Percentiles rank a stretch among this genome's conserved stretches.
Conservation (phyloP, 2,329 filamentous ascomycete genomes). For the Fonsecaea multimorphosa region DNA sequence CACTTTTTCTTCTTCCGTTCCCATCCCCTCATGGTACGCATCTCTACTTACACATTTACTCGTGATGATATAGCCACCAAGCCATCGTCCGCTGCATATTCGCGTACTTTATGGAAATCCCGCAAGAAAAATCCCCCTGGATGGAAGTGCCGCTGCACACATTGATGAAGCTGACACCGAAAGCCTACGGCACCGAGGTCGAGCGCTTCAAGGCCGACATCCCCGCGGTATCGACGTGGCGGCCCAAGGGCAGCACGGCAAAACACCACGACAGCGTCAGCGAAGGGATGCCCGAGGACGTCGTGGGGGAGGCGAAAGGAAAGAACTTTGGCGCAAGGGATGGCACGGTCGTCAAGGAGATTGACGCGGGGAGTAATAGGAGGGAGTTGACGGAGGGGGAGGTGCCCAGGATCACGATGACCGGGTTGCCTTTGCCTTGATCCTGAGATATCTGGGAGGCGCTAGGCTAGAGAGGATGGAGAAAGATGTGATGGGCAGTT, state of each 20-base stretch:
- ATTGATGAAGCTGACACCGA: slow-evolving; percentile 92
- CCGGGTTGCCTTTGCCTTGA: slow-evolving; percentile 27
- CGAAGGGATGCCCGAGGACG: slow-evolving; percentile 30
- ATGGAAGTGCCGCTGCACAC: slow-evolving; percentile 98
- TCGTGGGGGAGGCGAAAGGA: slow-evolving; percentile 29
- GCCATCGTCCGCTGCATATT: slow-evolving; percentile 97
- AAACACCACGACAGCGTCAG: slow-evolving; percentile 37
- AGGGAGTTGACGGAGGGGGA: not conserved
- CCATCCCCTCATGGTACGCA: not conserved
- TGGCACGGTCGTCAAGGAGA: not conserved
- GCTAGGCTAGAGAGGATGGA: not conserved
- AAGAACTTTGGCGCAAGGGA: not conserved
- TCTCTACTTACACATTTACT: too few species aligned
- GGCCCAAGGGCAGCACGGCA: slow-evolving; percentile 70
- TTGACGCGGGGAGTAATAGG: not conserved
- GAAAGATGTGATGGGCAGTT: not conserved
- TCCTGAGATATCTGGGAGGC: slow-evolving; percentile 2
- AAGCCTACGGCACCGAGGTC: slow-evolving; percentile 92
- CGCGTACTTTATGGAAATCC: slow-evolving; percentile 97
- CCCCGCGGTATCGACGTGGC: slow-evolving; percentile 93
- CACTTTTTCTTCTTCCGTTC: too few species aligned
- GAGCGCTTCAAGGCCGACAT: slow-evolving; percentile 88
- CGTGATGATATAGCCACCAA: slow-evolving; percentile 62
- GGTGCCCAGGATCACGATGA: slow-evolving; percentile 18
- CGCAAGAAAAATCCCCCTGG: slow-evolving; percentile 92